Conservation (phyloP, 768 basidiomycete species). For the Hydnomerulius pinastri region DNA sequence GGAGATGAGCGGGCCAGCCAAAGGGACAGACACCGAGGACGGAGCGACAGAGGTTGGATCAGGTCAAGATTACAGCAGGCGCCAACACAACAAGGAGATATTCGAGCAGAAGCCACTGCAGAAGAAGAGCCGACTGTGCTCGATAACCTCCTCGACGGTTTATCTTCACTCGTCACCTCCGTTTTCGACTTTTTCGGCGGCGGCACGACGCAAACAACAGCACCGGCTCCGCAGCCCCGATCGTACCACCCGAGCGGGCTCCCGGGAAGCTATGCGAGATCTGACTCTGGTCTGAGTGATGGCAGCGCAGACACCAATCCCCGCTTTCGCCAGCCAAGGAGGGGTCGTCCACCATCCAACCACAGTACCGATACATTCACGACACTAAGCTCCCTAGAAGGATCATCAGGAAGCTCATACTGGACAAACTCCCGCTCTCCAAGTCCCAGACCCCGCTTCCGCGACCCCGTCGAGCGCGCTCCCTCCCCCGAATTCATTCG, state of each 20-base stretch:
- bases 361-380: constrained; percentile 40
- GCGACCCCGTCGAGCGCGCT: constrained; percentile 28
- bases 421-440: constrained; percentile 27
- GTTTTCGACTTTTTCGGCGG: constrained; percentile 11
- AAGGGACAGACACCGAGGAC: constrained; percentile 8
- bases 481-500: constrained; percentile 35
- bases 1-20: constrained; percentile 25
- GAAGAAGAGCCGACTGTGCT: constrained; percentile 12
- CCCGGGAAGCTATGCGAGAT: constrained; percentile 22
- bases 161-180: constrained; percentile 18
- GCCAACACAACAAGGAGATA: not conserved
- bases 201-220: constrained; percentile 2
- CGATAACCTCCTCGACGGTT: constrained; percentile 17
- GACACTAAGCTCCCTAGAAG: constrained; percentile 51
- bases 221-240: not conserved
- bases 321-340: not conserved
- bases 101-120: not conserved
- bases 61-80: constrained; percentile 17
- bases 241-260: constrained; percentile 8
- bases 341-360: constrained; percentile 19
- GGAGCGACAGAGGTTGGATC: constrained; percentile 8
- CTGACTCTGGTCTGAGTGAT: constrained; percentile 13
- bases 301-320: constrained; percentile 5
- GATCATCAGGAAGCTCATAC: constrained; percentile 38
- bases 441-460: constrained; percentile 24